These are phyloP conservation scores for Pisolithus marmoratus DNA, from an alignment of 768 basidiomycete genomes.

Conservation along the genomic window DNA sequence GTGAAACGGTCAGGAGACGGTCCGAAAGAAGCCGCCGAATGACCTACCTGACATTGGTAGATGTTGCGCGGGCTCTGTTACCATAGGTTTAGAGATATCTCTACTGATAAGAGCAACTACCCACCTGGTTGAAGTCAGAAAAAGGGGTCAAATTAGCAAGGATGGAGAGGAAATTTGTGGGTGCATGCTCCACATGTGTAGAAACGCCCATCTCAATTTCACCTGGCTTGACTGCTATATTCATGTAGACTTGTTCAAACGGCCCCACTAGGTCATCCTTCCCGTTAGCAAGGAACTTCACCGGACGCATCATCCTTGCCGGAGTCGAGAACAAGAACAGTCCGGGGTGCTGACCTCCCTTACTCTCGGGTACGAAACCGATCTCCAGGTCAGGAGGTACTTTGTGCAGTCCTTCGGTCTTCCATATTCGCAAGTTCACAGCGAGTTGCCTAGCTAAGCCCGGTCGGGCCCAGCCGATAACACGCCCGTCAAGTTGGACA, in stretches of 20 bases:
- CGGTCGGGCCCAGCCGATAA: conserved; percentile 90
- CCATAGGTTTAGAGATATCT: conserved; percentile 1
- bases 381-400: conserved; percentile 94
- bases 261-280: conserved; percentile 87
- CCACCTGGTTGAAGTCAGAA: conserved; percentile 97
- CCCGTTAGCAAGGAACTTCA: conserved; percentile 84
- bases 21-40: background rate
- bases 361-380: conserved; percentile 80
- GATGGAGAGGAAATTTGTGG: conserved; percentile 94
- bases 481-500: conserved; percentile 90
- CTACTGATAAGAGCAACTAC: conserved; percentile 12
- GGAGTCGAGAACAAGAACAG: conserved; percentile 85
- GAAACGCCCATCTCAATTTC: conserved; percentile 76
- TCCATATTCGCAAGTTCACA: conserved; percentile 84
- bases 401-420: conserved; percentile 78
- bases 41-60: conserved; percentile 81
- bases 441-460: conserved; percentile 73
- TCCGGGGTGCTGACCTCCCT: conserved; percentile 96
- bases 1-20: conserved; percentile 6
- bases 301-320: conserved; percentile 97
- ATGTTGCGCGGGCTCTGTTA: conserved; percentile 81
- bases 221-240: conserved; percentile 86
- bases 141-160: conserved; percentile 97
- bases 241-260: conserved; percentile 99
- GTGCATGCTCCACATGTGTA: conserved; percentile 89